These are phyloP conservation scores for Boletus edulis DNA, from an alignment of 768 basidiomycete genomes.

Conservation along the genomic window DNA sequence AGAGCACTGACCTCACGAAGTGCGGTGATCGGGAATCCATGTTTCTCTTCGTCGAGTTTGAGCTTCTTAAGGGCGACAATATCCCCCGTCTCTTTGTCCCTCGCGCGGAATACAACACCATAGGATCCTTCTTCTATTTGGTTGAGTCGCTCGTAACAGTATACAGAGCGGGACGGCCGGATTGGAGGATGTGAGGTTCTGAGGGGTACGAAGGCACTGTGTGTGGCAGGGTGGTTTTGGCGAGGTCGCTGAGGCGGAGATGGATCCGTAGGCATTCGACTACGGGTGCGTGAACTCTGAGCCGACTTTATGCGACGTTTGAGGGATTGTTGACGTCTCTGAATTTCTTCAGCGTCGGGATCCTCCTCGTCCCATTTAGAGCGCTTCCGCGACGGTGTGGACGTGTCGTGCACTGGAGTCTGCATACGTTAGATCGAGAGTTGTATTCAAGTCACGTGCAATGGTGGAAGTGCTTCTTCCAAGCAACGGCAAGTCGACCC, in stretches of 20 bases:
- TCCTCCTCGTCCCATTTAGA: slow-evolving; percentile 70
- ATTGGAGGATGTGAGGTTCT: slow-evolving; percentile 78
- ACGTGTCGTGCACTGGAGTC: slow-evolving; percentile 28
- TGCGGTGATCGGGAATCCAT: slow-evolving; percentile 97
- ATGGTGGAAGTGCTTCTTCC: too few relatives aligned
- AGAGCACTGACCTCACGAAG: slow-evolving; percentile 94
- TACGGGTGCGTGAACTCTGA: slow-evolving; percentile 17
- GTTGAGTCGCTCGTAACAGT: slow-evolving; percentile 90
- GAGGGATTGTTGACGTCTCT: slow-evolving; percentile 37
- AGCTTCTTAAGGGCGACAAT: slow-evolving; percentile 97
- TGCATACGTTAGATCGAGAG: slow-evolving; percentile 5
- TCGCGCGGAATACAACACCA: slow-evolving; percentile 94
- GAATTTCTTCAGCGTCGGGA: slow-evolving; percentile 38
- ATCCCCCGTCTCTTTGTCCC: slow-evolving; percentile 91
- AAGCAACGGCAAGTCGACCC: too few relatives aligned
- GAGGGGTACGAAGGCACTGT: slow-evolving; percentile 74
- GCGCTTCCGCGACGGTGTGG: slow-evolving; percentile 66
- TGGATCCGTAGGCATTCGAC: slow-evolving; percentile 12
- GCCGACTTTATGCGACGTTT: slow-evolving; percentile 55
- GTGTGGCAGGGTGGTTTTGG: slow-evolving; percentile 21
- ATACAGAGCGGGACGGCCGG: slow-evolving; percentile 87
- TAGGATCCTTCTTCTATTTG: slow-evolving; percentile 99
- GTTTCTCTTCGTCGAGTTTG: slow-evolving; percentile 97
- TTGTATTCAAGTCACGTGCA: too few relatives aligned
- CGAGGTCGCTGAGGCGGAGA: slow-evolving; percentile 18